Evolutionary conservation across 1,284 basidiomycete genomes (phyloP).

Genomic region (Trichosporon asahii): DNA sequence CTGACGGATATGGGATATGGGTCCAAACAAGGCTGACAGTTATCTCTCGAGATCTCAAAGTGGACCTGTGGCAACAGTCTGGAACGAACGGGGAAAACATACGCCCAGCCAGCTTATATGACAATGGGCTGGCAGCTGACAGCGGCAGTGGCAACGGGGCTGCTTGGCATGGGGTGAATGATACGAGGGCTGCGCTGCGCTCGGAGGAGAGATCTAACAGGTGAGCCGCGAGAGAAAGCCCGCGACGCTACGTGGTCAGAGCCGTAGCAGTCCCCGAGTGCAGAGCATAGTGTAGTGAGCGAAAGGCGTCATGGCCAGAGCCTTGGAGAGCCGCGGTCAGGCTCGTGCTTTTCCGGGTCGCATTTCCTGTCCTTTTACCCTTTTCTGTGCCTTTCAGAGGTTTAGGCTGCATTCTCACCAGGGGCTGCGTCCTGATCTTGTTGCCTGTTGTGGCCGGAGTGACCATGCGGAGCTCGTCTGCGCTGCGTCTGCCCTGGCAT

Average conservation of each 20-base stretch:
- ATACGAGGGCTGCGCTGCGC: background rate
- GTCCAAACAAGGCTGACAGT: background rate
- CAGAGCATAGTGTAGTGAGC: background rate
- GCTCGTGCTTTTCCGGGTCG: constrained; percentile 1
- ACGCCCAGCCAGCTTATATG: background rate
- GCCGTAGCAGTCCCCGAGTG: background rate
- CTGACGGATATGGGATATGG: background rate
- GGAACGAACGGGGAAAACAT: background rate
- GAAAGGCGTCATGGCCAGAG: background rate
- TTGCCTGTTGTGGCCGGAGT: background rate
- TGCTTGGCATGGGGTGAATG: background rate
- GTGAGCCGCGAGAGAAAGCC: background rate
- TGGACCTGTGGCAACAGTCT: background rate
- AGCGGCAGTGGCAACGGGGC: background rate
- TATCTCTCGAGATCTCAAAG: background rate
- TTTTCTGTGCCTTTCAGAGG: background rate
- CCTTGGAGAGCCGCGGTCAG: background rate
- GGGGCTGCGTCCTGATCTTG: background rate
- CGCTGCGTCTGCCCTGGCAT: too few relatives aligned
- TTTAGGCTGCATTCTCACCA: background rate
- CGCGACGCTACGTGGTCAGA: background rate
- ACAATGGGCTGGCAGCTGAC: background rate
- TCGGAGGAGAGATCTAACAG: background rate
- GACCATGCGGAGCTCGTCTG: background rate
- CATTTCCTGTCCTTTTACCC: background rate